Conservation (phyloP, 2,329 filamentous ascomycete species). For the Calycina herbarum region DNA sequence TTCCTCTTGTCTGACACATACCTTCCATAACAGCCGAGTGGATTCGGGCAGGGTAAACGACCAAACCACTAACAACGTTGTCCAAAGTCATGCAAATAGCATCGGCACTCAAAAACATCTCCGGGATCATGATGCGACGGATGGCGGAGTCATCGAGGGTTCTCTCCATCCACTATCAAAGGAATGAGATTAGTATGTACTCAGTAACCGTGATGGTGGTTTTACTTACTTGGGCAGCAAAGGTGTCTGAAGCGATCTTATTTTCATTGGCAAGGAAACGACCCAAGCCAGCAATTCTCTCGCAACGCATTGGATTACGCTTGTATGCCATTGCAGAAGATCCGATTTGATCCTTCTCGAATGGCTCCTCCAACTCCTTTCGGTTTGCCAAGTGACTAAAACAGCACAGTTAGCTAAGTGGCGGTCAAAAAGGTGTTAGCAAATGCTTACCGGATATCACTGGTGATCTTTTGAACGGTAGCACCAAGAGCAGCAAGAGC, state of each 20-base stretch:
- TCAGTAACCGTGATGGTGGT: neutral
- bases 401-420: neutral
- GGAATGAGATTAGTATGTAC: neutral
- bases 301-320: conserved; percentile 50
- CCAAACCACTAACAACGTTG: conserved; percentile 59
- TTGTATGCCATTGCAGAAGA: conserved; percentile 59
- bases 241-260: conserved; percentile 55
- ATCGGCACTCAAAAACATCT: conserved; percentile 68
- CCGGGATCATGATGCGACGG: conserved; percentile 61
- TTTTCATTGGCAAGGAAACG: conserved; percentile 45
- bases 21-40: conserved; percentile 60
- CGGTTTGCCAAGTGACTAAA: conserved; percentile 65
- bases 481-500: conserved; percentile 77
- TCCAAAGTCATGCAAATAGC: conserved; percentile 66
- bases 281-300: conserved; percentile 47
- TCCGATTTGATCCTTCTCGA: conserved; percentile 77
- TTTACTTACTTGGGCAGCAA: conserved; percentile 59
- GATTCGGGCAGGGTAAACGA: conserved; percentile 79
- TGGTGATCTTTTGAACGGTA: conserved; percentile 73
- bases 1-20: neutral
- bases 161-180: conserved; percentile 38
- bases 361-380: conserved; percentile 86
- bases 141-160: conserved; percentile 75
- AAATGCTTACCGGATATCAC: conserved; percentile 56
- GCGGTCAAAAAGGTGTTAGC: neutral